Base-by-base conservation (phyloP, 495 filamentous ascomycete species). In the Penicillium macrosclerotiorum region DNA sequence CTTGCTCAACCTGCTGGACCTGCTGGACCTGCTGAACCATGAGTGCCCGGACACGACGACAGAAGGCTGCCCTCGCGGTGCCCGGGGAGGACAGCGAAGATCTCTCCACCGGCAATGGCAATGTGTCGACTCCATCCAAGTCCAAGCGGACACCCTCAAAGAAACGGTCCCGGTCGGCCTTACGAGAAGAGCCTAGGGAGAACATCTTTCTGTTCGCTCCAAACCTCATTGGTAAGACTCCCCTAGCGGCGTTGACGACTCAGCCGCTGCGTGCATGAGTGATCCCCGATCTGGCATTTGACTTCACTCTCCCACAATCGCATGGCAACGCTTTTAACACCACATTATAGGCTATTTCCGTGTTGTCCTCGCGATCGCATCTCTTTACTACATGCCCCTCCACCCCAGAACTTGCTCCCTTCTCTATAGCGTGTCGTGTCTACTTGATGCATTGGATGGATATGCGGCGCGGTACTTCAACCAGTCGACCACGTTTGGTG, bases 301-400 rank as follows among this genome's bases (percentile, higher is more conserved):
- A 16, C 17, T 19, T 37, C 6, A 12, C 8, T 12, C 34, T 37
- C 18, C 5, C 18, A 20, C 9, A 37, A 16, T 19, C 5, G 34
- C 12, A 12, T 16, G n/a, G n/a, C n/a, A 17, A 37, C 22, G 36
- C 22, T 50, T 43, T 17, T 26, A n/a, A n/a, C n/a, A n/a, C n/a
- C n/a, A n/a, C n/a, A n/a, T 58, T 19, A n/a, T 49, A 95, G 92
- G 93, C 52, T 97, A 97, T 70, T 77, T 74, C 44, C 86, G 93
- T 54, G 85, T 97, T 57, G 72, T 96, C 51, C 82, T 98, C 44
- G 88, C 92, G 49, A 72, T 95, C 49, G 89, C 88, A 29, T 95
- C 91, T 37, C 84, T 98, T 49, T 96, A 96, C 74, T 98, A 94
- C 75, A 97, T 97, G 93, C 90, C 91, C 17, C 78, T 96, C 23